phyloP scores from a whole-genome alignment of 169 alveolate genomes.

The Plasmodium malariae region DNA sequence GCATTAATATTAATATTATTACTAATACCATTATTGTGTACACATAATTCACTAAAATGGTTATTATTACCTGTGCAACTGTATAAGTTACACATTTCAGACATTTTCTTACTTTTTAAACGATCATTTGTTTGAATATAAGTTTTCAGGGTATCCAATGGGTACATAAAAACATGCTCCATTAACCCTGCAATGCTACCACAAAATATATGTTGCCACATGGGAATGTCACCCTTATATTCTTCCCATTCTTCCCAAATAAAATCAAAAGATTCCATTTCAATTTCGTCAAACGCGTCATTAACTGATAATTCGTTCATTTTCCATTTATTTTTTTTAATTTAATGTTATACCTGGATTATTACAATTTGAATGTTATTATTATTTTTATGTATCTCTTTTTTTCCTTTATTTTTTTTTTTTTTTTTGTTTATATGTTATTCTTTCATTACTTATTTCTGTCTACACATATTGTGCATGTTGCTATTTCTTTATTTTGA shows the following conservation, averaged over 20 bases:
- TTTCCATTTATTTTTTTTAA: neutral
- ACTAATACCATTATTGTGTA: neutral
- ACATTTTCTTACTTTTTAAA: constrained; percentile 11
- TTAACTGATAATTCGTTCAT: constrained; percentile 52
- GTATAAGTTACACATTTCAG: constrained; percentile 13
- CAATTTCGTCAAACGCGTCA: constrained; percentile 66
- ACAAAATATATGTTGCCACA: constrained; percentile 94
- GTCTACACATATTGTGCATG: neutral
- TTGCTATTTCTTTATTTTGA: no score
- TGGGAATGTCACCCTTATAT: constrained; percentile 90
- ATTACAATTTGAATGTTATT: neutral
- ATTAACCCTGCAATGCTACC: constrained; percentile 99
- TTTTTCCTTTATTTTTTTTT: constrained; percentile 1
- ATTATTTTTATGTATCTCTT: neutral
- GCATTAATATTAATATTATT: neutral
- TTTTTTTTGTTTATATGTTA: neutral
- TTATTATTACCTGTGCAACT: neutral
- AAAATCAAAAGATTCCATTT: constrained; percentile 69
- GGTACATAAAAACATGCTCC: constrained; percentile 97
- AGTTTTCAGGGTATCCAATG: constrained; percentile 95
- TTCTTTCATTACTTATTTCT: neutral
- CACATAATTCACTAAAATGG: neutral
- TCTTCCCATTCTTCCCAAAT: constrained; percentile 80
- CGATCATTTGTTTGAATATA: constrained; percentile 86
- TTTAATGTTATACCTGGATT: neutral